phyloP scores from a whole-genome alignment of 192 early-diverging fungal genomes.

The Backusella tarrabulga region DNA sequence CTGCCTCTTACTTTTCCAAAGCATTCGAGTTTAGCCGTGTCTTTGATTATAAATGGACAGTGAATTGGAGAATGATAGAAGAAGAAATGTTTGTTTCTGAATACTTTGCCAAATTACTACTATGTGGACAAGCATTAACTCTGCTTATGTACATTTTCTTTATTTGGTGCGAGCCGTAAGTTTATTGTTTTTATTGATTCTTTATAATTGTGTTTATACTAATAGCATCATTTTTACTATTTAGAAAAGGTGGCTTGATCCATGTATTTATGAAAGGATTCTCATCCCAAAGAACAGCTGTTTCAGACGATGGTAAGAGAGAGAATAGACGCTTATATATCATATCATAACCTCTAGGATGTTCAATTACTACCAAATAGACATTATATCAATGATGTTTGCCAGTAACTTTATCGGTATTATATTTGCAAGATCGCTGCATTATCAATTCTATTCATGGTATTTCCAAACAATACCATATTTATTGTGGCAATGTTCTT shows the following conservation, averaged over 20 bases:
- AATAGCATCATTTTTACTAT: neutral
- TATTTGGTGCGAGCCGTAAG: conserved; percentile 52
- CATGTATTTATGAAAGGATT: conserved; percentile 32
- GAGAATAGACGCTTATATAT: neutral
- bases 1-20: conserved; percentile 64
- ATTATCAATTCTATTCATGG: conserved; percentile 98
- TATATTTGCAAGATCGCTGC: conserved; percentile 82
- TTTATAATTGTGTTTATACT: neutral
- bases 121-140: conserved; percentile 59
- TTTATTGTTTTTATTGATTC: neutral
- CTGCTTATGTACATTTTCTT: conserved; percentile 57
- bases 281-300: neutral
- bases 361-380: conserved; percentile 30
- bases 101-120: conserved; percentile 55
- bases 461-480: conserved; percentile 87
- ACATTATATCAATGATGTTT: conserved; percentile 71
- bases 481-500: conserved; percentile 60
- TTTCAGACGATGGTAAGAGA: conserved; percentile 37
- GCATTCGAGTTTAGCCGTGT: conserved; percentile 89
- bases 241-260: conserved; percentile 30
- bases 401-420: conserved; percentile 90
- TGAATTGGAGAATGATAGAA: conserved; percentile 90
- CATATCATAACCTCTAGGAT: neutral
- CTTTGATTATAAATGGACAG: conserved; percentile 92
- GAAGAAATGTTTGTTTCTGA: conserved; percentile 64